Evolutionary conservation across 257 asterid genomes (phyloP).

Genomic region (Leptodermis oblonga): DNA sequence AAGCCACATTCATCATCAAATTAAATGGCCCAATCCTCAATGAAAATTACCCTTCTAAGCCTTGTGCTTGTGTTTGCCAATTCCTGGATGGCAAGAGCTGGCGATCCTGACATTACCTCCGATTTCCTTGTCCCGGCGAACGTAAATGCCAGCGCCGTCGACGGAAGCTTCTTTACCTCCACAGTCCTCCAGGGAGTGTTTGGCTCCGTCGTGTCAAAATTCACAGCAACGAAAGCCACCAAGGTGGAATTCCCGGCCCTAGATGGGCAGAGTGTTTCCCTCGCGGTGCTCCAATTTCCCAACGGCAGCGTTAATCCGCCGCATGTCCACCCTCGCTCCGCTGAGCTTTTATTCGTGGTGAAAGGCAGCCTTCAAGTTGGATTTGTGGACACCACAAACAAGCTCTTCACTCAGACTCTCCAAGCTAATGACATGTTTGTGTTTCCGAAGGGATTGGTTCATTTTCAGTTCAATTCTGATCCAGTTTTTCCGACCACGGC

Average conservation of each 20-base stretch:
- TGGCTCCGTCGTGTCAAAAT: not conserved
- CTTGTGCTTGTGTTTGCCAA: slow-evolving; percentile 8
- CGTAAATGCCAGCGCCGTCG: not conserved
- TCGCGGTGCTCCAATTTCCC: slow-evolving; percentile 23
- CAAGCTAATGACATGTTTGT: slow-evolving; percentile 20
- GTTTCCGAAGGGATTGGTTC: slow-evolving; percentile 27
- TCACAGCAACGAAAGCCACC: slow-evolving; percentile 18
- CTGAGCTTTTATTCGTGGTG: slow-evolving; percentile 49
- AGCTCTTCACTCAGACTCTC: slow-evolving; percentile 22
- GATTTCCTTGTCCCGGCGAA: slow-evolving; percentile 22
- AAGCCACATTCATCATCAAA: too few relatives aligned
- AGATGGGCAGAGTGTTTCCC: slow-evolving; percentile 30
- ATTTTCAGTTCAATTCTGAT: slow-evolving; percentile 23
- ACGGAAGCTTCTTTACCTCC: slow-evolving; percentile 27
- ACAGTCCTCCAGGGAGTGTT: slow-evolving; percentile 10
- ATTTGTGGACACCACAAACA: slow-evolving; percentile 22
- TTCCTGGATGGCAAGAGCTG: slow-evolving; percentile 11
- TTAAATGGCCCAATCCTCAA: slow-evolving; percentile 1
- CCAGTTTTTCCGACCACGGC: slow-evolving; percentile 9
- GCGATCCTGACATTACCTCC: slow-evolving; percentile 24
- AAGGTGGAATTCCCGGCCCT: slow-evolving; percentile 25
- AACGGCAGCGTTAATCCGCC: slow-evolving; percentile 30
- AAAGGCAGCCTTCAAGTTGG: slow-evolving; percentile 51
- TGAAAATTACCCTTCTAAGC: not conserved
- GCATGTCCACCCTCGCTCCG: slow-evolving; percentile 55